Conservation (phyloP, 495 filamentous ascomycete genomes). For the Daldinia loculata region DNA sequence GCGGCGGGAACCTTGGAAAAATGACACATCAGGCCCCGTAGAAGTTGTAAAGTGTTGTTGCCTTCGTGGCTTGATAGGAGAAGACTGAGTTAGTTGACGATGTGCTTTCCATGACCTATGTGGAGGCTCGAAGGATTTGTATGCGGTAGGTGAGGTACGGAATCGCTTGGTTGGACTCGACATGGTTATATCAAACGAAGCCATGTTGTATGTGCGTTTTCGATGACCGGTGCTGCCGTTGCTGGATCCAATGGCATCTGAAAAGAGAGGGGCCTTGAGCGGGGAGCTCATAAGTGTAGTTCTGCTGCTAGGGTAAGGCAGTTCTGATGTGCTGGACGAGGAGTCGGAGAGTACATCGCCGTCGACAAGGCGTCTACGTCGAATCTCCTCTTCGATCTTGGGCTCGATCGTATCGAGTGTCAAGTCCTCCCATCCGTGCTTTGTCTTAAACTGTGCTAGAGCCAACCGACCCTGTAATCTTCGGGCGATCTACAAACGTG, state of each 20-base stretch:
- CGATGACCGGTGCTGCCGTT: slow-evolving; percentile 62
- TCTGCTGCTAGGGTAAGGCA: slow-evolving; percentile 58
- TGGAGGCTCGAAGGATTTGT: slow-evolving; percentile 63
- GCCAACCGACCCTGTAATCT: slow-evolving; percentile 91
- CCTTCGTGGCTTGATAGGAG: slow-evolving; percentile 73
- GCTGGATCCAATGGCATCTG: slow-evolving; percentile 69
- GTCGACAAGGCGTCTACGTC: slow-evolving; percentile 68
- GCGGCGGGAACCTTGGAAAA: slow-evolving; percentile 67
- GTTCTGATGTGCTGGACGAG: slow-evolving; percentile 74
- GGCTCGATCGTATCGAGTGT: slow-evolving; percentile 78
- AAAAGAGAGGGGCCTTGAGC: slow-evolving; percentile 72
- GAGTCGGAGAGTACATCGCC: slow-evolving; percentile 78
- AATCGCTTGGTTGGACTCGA: slow-evolving; percentile 70
- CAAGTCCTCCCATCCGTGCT: slow-evolving; percentile 85
- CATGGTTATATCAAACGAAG: slow-evolving; percentile 56
- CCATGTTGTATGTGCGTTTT: slow-evolving; percentile 64
- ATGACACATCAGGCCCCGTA: slow-evolving; percentile 69
- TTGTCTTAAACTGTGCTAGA: slow-evolving; percentile 94
- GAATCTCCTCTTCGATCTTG: slow-evolving; percentile 75
- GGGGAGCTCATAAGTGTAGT: slow-evolving; percentile 67
- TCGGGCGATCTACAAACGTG: slow-evolving; percentile 77
- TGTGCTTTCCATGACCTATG: slow-evolving; percentile 75
- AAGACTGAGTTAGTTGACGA: slow-evolving; percentile 80
- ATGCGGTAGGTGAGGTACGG: slow-evolving; percentile 70
- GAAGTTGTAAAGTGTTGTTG: slow-evolving; percentile 70